A percentile compares a stretch with the other conserved stretches of the same genome.
phyloP scores from a whole-genome alignment of 1,139 yeast species.

The Lodderomyces orthopsilosis region DNA sequence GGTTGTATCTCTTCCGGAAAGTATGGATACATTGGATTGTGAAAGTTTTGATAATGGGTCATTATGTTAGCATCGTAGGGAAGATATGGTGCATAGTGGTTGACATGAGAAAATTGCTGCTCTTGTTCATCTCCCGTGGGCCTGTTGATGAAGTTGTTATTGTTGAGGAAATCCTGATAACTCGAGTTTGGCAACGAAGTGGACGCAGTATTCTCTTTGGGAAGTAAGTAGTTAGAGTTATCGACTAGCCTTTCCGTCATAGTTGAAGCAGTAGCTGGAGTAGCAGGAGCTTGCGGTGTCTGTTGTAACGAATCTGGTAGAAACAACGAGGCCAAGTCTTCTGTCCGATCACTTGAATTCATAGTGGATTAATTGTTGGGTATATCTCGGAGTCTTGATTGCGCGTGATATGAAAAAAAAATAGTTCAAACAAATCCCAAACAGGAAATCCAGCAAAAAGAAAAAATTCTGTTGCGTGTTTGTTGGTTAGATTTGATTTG shows the following conservation, averaged over 20 bases:
- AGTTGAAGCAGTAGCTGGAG: conserved; percentile 3
- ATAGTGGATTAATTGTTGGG: background rate
- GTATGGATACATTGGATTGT: conserved; percentile 5
- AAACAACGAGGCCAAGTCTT: conserved; percentile 44
- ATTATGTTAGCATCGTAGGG: conserved; percentile 11
- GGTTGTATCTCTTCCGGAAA: conserved; percentile 2
- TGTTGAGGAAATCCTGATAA: conserved; percentile 23
- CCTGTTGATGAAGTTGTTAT: conserved; percentile 22
- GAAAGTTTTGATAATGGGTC: conserved; percentile 5
- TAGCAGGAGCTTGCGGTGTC: conserved; percentile 8
- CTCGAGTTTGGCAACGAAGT: conserved; percentile 11
- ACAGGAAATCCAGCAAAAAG: background rate
- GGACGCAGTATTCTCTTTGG: conserved; percentile 1
- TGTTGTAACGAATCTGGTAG: conserved; percentile 42
- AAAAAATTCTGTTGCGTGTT: background rate
- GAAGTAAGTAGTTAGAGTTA: background rate
- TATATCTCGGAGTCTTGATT: conserved; percentile 10
- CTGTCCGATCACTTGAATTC: conserved; percentile 24
- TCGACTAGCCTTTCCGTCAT: background rate
- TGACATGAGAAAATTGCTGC: conserved; percentile 12
- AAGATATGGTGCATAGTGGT: conserved; percentile 13
- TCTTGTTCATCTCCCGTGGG: conserved; percentile 7
- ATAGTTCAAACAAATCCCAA: background rate
- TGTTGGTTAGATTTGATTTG: background rate
- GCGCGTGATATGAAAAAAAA: conserved; percentile 1